A percentile compares a stretch with the other conserved stretches of the same genome.
These are phyloP conservation scores for Rubia yunnanensis DNA, from an alignment of 257 asterid species.

Conservation along the genomic window DNA sequence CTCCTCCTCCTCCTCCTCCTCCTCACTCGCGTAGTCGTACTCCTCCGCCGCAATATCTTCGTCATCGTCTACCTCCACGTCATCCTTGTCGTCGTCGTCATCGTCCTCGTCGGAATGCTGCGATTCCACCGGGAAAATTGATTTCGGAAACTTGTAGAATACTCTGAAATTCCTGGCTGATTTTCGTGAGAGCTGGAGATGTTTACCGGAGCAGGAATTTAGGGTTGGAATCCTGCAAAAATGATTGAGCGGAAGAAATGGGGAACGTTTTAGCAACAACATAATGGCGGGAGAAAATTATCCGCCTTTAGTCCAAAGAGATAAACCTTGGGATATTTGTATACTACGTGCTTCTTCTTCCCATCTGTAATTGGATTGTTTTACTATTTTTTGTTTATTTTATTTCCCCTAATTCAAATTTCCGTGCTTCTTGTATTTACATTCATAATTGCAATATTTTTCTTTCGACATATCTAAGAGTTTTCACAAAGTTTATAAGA, in stretches of 20 bases:
- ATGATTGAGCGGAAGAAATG: constrained; percentile 25
- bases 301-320: neutral
- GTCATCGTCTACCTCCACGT: constrained; percentile 39
- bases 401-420: neutral
- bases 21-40: constrained; percentile 33
- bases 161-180: constrained; percentile 12
- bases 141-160: constrained; percentile 29
- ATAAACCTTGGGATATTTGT: neutral
- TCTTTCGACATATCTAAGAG: neutral
- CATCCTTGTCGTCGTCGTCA: constrained; percentile 28
- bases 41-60: constrained; percentile 67
- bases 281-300: constrained; percentile 66
- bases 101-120: constrained; percentile 54
- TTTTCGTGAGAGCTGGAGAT: constrained; percentile 11
- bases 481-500: too few species aligned
- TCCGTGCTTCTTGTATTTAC: neutral
- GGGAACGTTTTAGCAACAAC: constrained; percentile 18
- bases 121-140: constrained; percentile 39
- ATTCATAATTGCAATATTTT: neutral
- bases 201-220: constrained; percentile 15
- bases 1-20: constrained; percentile 31
- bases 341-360: neutral
- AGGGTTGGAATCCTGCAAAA: constrained; percentile 27
- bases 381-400: neutral
- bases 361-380: neutral